Evolutionary conservation across 441 rosid species (phyloP).

Genomic region (Populus hybrid): DNA sequence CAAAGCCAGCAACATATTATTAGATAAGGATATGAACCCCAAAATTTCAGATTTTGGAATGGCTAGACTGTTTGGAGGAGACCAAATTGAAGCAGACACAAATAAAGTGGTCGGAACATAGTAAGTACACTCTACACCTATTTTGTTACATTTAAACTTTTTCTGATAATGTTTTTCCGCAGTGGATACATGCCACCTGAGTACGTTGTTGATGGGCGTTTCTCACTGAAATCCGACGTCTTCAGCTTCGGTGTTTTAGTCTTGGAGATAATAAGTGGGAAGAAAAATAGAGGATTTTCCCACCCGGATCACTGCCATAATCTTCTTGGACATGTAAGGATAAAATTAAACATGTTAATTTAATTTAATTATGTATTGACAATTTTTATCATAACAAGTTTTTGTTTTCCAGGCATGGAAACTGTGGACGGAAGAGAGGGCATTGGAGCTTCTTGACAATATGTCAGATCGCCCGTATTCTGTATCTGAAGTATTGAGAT

Average conservation of each 20-base stretch:
- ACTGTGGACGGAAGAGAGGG: slow-evolving; percentile 14
- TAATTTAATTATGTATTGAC: too few species aligned
- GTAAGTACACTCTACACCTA: slow-evolving; percentile 14
- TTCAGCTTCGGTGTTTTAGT: slow-evolving; percentile 37
- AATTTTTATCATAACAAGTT: too few species aligned
- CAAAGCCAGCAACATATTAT: slow-evolving; percentile 31
- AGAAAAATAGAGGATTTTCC: slow-evolving; percentile 28
- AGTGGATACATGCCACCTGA: slow-evolving; percentile 41
- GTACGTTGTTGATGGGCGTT: slow-evolving; percentile 31
- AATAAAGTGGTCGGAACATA: slow-evolving; percentile 32
- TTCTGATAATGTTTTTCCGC: not conserved
- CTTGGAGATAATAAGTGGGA: slow-evolving; percentile 34
- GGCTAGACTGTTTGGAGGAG: slow-evolving; percentile 31
- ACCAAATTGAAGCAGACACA: slow-evolving; percentile 27
- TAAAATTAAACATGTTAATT: too few species aligned
- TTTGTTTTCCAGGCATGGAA: slow-evolving; percentile 21
- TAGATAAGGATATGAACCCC: slow-evolving; percentile 29
- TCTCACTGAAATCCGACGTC: slow-evolving; percentile 35
- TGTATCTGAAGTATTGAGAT: slow-evolving; percentile 7
- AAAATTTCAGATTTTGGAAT: slow-evolving; percentile 44
- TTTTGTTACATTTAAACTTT: too few species aligned
- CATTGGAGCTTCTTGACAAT: slow-evolving; percentile 13
- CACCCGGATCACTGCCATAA: slow-evolving; percentile 29
- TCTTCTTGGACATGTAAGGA: slow-evolving; percentile 44
- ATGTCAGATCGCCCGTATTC: not conserved